Evolutionary conservation across 257 asterid genomes (phyloP).

Genomic region (Thymus mandschuricus): DNA sequence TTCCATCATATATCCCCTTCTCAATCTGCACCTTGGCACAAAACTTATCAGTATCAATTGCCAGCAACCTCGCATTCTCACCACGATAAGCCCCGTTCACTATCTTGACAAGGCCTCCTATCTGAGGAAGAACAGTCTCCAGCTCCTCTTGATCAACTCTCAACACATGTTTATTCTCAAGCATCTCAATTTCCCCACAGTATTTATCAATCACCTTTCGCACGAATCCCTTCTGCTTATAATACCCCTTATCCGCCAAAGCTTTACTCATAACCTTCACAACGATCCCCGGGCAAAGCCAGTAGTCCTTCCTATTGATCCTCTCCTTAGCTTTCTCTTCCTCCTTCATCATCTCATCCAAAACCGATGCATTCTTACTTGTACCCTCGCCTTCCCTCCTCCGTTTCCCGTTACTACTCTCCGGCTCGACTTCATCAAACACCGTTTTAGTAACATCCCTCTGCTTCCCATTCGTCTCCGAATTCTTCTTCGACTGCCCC

Average conservation of each 20-base stretch:
- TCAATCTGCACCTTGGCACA: constrained; percentile 87
- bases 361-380: constrained; percentile 49
- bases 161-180: constrained; percentile 81
- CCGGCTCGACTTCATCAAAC: constrained; percentile 62
- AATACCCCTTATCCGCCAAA: constrained; percentile 80
- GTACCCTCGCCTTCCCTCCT: constrained; percentile 37
- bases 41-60: constrained; percentile 61
- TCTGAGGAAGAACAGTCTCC: constrained; percentile 95
- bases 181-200: constrained; percentile 91
- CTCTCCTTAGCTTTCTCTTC: constrained; percentile 80
- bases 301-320: constrained; percentile 86
- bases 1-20: constrained; percentile 88
- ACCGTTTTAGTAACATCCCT: constrained; percentile 54
- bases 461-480: constrained; percentile 41
- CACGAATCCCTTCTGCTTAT: constrained; percentile 87
- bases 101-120: constrained; percentile 84
- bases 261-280: constrained; percentile 93
- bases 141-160: constrained; percentile 95
- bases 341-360: constrained; percentile 89
- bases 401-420: constrained; percentile 45
- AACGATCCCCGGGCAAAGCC: constrained; percentile 83
- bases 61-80: constrained; percentile 67
- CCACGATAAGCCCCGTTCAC: constrained; percentile 95
- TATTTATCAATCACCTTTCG: constrained; percentile 77
- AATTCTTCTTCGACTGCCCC: constrained; percentile 49